phyloP scores from a whole-genome alignment of 495 filamentous ascomycete species.

The Amorphotheca resinae region DNA sequence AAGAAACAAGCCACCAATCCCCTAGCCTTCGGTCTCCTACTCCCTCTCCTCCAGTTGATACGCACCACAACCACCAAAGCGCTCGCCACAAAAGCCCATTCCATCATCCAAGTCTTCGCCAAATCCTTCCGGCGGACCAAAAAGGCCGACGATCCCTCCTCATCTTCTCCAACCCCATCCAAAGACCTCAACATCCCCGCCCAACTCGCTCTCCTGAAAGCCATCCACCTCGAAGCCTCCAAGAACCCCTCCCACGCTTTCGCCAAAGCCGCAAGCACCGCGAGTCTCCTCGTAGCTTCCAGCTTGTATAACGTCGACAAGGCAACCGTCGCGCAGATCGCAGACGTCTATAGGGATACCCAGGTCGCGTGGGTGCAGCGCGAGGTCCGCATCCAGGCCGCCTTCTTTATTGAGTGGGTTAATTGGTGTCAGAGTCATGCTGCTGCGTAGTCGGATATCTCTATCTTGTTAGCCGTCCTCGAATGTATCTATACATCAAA shows the following conservation, averaged over 20 bases:
- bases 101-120: constrained; percentile 56
- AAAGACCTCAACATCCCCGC: constrained; percentile 22
- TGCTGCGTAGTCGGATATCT: constrained; percentile 1
- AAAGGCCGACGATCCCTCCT: constrained; percentile 9
- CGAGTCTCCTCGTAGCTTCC: constrained; percentile 35
- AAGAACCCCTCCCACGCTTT: constrained; percentile 42
- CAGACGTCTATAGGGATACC: constrained; percentile 31
- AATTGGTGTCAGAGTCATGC: constrained; percentile 46
- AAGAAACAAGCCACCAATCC: constrained; percentile 60
- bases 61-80: constrained; percentile 55
- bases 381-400: constrained; percentile 33
- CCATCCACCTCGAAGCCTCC: constrained; percentile 60
- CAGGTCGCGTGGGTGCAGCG: constrained; percentile 32
- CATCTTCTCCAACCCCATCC: too few species aligned
- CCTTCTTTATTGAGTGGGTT: constrained; percentile 41
- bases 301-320: constrained; percentile 26
- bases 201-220: constrained; percentile 44
- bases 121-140: constrained; percentile 44
- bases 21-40: constrained; percentile 38
- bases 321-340: constrained; percentile 23
- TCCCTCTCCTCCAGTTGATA: constrained; percentile 37
- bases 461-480: too few species aligned
- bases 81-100: constrained; percentile 58
- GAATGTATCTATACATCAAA: too few species aligned
- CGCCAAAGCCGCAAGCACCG: constrained; percentile 34